phyloP scores from a whole-genome alignment of 2,329 filamentous ascomycete genomes.

The Botrytis aclada region DNA sequence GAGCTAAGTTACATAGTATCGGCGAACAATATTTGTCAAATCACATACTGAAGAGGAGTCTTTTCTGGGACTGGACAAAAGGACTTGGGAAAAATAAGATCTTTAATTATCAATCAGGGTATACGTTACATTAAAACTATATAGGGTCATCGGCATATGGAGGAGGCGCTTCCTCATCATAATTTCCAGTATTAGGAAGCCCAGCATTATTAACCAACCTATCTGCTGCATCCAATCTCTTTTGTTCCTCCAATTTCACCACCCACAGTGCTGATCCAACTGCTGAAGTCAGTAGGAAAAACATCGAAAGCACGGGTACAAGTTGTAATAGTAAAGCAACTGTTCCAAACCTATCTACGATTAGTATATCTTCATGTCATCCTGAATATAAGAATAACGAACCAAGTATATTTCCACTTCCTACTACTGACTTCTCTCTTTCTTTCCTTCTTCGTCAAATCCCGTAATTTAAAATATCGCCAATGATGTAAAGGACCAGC shows the following conservation, averaged over 20 bases:
- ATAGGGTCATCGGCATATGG: conserved; percentile 34
- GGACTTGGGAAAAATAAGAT: neutral
- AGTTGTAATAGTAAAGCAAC: conserved; percentile 81
- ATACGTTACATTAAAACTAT: conserved; percentile 19
- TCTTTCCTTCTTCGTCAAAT: conserved; percentile 69
- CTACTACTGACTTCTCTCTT: conserved; percentile 66
- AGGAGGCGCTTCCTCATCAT: conserved; percentile 31
- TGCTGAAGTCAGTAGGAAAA: conserved; percentile 86
- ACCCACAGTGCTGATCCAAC: conserved; percentile 85
- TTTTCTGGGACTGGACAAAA: neutral
- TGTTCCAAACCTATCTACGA: conserved; percentile 65
- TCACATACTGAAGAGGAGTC: neutral
- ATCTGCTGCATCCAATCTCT: conserved; percentile 28
- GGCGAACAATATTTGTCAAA: neutral
- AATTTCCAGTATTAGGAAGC: neutral
- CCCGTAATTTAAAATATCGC: conserved; percentile 80
- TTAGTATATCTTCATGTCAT: conserved; percentile 18
- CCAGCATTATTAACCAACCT: conserved; percentile 16
- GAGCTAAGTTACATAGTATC: neutral
- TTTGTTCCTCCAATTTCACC: conserved; percentile 65
- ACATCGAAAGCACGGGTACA: conserved; percentile 87
- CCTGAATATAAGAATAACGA: neutral
- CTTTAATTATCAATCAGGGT: neutral
- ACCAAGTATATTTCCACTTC: conserved; percentile 83
- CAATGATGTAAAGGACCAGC: conserved; percentile 88